Percentiles rank a stretch among this genome's conserved stretches.
These are phyloP conservation scores for Hibiscus trionum DNA, from an alignment of 345 rosid species.

Conservation along the genomic window DNA sequence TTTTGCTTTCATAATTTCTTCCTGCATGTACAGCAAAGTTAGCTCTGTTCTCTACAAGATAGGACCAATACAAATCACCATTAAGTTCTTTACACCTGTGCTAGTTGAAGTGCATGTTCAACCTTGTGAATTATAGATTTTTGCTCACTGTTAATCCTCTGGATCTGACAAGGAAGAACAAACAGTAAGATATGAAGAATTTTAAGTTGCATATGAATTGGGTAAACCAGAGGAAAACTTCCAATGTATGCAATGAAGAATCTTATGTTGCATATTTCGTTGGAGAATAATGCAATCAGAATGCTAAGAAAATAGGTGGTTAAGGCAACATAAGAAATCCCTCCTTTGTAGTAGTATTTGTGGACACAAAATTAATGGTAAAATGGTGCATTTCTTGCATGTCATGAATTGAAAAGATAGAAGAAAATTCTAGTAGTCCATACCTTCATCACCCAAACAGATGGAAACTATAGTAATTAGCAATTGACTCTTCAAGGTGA, in stretches of 20 bases:
- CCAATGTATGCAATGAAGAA: background rate
- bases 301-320: background rate
- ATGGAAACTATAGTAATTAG: background rate
- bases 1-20: conserved; percentile 19
- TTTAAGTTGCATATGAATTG: background rate
- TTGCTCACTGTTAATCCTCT: conserved; percentile 19
- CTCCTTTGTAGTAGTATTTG: background rate
- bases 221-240: background rate
- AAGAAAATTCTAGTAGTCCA: background rate
- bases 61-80: background rate
- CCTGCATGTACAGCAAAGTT: conserved; percentile 8
- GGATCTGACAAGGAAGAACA: conserved; percentile 17
- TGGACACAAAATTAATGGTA: background rate
- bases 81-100: conserved; percentile 14
- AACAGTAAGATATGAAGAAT: background rate
- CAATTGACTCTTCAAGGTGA: background rate
- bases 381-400: background rate
- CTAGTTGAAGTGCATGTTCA: conserved; percentile 17
- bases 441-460: background rate
- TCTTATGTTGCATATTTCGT: background rate
- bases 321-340: conserved; percentile 1
- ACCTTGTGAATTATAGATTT: conserved; percentile 12
- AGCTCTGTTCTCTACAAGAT: background rate
- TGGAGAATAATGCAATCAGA: background rate
- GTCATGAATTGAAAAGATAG: background rate